Evolutionary conservation across 805 yeast species (phyloP), one percentile per base, ranked within the genome.

Genomic region (Nakazawaea holstii): DNA sequence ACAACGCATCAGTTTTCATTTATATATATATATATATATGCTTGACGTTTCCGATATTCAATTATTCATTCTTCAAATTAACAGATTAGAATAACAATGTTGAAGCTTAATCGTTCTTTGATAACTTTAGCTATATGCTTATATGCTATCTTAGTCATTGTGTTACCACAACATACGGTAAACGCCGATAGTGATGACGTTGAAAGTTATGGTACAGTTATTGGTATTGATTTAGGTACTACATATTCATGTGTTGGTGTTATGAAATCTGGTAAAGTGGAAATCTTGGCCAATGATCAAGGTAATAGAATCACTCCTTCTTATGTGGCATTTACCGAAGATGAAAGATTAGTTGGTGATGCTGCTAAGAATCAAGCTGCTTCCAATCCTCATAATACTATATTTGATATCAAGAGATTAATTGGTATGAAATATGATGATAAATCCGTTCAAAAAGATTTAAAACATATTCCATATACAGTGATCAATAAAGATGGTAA

Each of bases 281-380:
- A 92, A 65, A 91, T 91, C 64, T 82, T 91, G 62, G 97, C 97
- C 60, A 91, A 91, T 65, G 97, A 91, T 69, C 97, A 92, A 75
- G 98, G 98, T 77, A 91, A 92, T 79, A 87, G 97, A 77, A 92
- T 96, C 53, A 91, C 97, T 15, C 97, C 97, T 33, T 90, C 97
- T 32, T 91, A 87, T 67, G 97, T 92, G 53, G 97, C 96, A 45
- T 91, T 91, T 80, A 89, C 96, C 29, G 97, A 89, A 65, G 79
- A 91, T 36, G 98, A 92, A 74, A 85, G 97, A 74, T 77, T 90
- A 61, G 90, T 90, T 59, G 97, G 97, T 70, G 97, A 90, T 72
- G 96, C 97, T 58, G 98, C 97, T 52, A 92, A 92, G 82, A 91
- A 92, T 72, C 97, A 92, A 75, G 96, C 96, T 49, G 96, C 97